These are phyloP conservation scores for Chrysanthemum makinoi DNA, from an alignment of 129 eudicot genomes.

Conservation along the genomic window DNA sequence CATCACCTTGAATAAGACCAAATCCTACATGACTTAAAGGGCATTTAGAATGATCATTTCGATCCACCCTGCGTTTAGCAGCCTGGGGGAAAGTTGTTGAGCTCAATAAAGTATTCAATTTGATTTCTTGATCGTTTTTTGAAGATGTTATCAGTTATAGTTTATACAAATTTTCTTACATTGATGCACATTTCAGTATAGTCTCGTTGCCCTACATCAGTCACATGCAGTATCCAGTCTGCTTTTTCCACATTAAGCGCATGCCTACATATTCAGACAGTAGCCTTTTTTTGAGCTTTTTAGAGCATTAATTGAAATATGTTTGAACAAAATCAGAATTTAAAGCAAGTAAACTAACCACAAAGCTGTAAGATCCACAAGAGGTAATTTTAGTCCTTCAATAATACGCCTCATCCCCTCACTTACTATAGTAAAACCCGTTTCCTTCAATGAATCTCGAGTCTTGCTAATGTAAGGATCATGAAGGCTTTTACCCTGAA, in stretches of 20 bases:
- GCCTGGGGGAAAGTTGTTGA: background rate
- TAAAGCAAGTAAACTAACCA: background rate
- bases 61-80: background rate
- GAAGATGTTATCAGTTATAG: background rate
- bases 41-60: background rate
- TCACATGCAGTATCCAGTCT: background rate
- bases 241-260: background rate
- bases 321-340: background rate
- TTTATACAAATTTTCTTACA: background rate
- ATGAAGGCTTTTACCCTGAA: background rate
- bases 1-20: background rate
- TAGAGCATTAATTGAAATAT: background rate
- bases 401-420: background rate
- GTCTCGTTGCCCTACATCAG: slow-evolving; percentile 2
- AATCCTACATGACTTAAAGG: background rate
- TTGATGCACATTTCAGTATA: background rate
- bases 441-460: background rate
- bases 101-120: background rate
- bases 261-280: background rate
- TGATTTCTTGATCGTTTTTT: background rate
- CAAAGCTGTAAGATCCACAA: background rate
- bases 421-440: background rate
- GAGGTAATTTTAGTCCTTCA: background rate
- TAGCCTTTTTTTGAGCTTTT: background rate
- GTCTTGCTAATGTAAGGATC: background rate